Conservation (phyloP, 140 eudicot species). For the Flaveria floridana region DNA sequence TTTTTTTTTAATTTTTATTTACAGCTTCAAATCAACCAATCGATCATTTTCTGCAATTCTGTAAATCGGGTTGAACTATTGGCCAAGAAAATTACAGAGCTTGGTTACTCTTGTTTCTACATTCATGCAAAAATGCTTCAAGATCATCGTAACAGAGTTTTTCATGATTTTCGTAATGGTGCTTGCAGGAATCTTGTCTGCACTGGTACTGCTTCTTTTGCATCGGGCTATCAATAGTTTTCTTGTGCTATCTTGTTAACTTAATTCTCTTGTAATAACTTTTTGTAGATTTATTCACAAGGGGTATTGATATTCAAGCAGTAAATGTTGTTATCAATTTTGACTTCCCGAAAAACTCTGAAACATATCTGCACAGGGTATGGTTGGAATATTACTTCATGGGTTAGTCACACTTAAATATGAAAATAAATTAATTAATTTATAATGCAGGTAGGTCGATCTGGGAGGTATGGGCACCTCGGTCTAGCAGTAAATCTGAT, state of each 20-base stretch:
- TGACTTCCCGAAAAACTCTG: constrained; percentile 93
- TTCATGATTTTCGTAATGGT: constrained; percentile 97
- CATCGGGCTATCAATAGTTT: background rate
- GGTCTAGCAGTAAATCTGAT: constrained; percentile 94
- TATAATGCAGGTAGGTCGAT: constrained; percentile 75
- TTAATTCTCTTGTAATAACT: background rate
- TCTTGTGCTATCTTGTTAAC: constrained; percentile 2
- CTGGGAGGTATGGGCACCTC: constrained; percentile 95
- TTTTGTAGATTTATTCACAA: constrained; percentile 79
- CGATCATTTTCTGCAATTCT: constrained; percentile 94
- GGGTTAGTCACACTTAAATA: background rate
- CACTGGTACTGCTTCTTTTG: constrained; percentile 52
- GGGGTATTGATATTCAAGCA: constrained; percentile 97
- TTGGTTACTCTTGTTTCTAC: constrained; percentile 97
- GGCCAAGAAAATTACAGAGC: constrained; percentile 95
- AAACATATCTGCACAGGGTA: constrained; percentile 95
- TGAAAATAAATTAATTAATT: background rate
- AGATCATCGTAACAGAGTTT: constrained; percentile 93
- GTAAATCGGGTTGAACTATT: constrained; percentile 93
- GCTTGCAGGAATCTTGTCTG: constrained; percentile 99
- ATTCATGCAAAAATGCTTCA: constrained; percentile 99
- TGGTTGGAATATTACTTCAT: constrained; percentile 22
- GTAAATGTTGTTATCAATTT: constrained; percentile 93
- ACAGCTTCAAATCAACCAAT: constrained; percentile 96
- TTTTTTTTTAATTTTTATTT: constrained; percentile 8